Base-by-base conservation (phyloP, 2,329 filamentous ascomycete genomes). In the Rhynchosporium agropyri region DNA sequence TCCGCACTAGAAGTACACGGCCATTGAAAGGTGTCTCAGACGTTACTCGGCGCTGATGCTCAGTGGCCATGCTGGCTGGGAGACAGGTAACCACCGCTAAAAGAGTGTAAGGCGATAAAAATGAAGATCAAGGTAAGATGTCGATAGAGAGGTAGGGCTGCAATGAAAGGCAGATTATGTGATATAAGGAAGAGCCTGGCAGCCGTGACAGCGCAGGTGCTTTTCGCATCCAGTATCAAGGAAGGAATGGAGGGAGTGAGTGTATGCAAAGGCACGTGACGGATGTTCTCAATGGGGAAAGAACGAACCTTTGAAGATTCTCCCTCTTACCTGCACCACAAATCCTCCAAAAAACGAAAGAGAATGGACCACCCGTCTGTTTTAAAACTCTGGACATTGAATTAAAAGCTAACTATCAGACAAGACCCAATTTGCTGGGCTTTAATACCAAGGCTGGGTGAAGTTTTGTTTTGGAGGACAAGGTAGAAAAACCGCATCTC, bases 341-440 rank as follows among this genome's bases (percentile, higher is more conserved):
- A 10, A 10, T 53, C 10, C n/a, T 31, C 6, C 38, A 38, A 54
- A 12, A 49, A 26, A n/a, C 15, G 3, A 28, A n/a, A 29, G 53
- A 26, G 20, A 28, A 31, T 7, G 1, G 3, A 56, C 3, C 10
- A 56, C 20, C 53, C 40, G 5, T 31, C 53, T 29, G 53, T 20
- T 15, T 43, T 12, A 29, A 29, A 43, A 56, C 36, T 48, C 55
- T 60, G 33, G 29, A 59, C 38, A 48, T 58, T 63, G 45, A 54
- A 65, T 62, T 65, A 62, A 66, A 56, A 33, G 36, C 8, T 61
- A 49, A 60, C 58, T 65, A 67, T 62, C 58, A 65, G 65, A 60
- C 48, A 58, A 45, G 55, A 36, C 15, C 48, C 40, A 8, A 43
- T 43, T 7, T 43, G 28, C 29, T 43, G 40, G 53, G 36, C 3